phyloP scores from a whole-genome alignment of 805 yeast genomes.

The Komagataella populi region DNA sequence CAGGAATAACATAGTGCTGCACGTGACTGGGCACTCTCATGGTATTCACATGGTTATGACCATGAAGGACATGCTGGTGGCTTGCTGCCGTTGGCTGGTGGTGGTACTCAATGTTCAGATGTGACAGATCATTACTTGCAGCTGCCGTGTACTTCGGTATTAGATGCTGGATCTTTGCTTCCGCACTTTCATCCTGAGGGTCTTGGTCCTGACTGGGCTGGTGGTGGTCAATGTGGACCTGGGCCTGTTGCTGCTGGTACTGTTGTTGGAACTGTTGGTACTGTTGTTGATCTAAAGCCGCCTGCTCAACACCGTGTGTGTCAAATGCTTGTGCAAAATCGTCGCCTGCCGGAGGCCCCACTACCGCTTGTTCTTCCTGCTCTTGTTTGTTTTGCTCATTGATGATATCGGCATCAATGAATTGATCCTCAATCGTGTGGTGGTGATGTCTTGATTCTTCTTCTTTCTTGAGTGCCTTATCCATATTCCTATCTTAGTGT shows the following conservation, averaged over 20 bases:
- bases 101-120: conserved; percentile 1
- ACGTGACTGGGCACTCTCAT: not conserved
- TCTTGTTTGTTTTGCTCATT: conserved; percentile 2
- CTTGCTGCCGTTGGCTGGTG: not conserved
- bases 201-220: not conserved
- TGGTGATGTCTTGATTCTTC: not conserved
- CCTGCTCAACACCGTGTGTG: not conserved
- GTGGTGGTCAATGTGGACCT: not conserved
- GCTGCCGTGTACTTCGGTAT: conserved; percentile 10
- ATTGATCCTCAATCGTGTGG: not conserved
- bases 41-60: not conserved
- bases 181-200: conserved; percentile 7
- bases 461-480: not conserved
- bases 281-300: not conserved
- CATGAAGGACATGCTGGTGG: conserved; percentile 1
- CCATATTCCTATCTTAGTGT: not conserved
- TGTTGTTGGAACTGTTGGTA: not conserved
- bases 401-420: conserved; percentile 4
- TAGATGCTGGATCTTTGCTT: conserved; percentile 8
- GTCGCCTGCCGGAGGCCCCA: not conserved
- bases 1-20: not conserved
- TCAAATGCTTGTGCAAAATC: not conserved
- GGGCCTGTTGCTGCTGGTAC: not conserved
- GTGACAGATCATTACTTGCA: conserved; percentile 1
- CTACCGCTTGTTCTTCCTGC: not conserved